Conservation (phyloP, 1,139 yeast species). For the Suhomyces yuchorum region DNA sequence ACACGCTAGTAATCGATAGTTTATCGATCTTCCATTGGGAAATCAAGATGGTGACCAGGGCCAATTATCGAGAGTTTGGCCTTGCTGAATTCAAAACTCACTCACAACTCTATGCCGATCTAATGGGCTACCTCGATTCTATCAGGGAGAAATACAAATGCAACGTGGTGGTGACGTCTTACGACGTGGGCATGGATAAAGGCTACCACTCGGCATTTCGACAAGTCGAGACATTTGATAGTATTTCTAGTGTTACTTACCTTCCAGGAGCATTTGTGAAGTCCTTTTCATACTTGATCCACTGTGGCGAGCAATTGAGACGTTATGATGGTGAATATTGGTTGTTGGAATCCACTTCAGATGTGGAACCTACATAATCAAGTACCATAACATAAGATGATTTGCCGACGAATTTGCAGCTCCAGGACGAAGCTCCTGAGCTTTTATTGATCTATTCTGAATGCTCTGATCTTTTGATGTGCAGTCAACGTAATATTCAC, state of each 20-base stretch:
- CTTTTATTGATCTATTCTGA: no score
- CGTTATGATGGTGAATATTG: not conserved
- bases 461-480: no score
- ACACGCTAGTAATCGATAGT: conserved; percentile 28
- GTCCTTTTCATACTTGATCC: conserved; percentile 21
- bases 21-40: conserved; percentile 40
- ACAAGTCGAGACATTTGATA: conserved; percentile 4
- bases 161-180: conserved; percentile 36
- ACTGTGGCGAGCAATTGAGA: conserved; percentile 12
- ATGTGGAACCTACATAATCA: not conserved
- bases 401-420: no score
- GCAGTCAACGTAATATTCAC: no score
- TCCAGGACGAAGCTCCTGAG: no score
- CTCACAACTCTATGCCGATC: conserved; percentile 19
- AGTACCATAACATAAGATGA: no score
- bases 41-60: conserved; percentile 21
- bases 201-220: conserved; percentile 27
- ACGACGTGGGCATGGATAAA: conserved; percentile 34
- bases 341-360: not conserved
- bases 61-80: conserved; percentile 18
- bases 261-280: conserved; percentile 17
- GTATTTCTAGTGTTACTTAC: conserved; percentile 5
- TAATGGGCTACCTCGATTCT: conserved; percentile 18
- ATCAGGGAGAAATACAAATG: conserved; percentile 28
- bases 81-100: conserved; percentile 14